These are phyloP conservation scores for Xylariales sp. DNA, from an alignment of 2,329 filamentous ascomycete genomes.

Conservation along the genomic window DNA sequence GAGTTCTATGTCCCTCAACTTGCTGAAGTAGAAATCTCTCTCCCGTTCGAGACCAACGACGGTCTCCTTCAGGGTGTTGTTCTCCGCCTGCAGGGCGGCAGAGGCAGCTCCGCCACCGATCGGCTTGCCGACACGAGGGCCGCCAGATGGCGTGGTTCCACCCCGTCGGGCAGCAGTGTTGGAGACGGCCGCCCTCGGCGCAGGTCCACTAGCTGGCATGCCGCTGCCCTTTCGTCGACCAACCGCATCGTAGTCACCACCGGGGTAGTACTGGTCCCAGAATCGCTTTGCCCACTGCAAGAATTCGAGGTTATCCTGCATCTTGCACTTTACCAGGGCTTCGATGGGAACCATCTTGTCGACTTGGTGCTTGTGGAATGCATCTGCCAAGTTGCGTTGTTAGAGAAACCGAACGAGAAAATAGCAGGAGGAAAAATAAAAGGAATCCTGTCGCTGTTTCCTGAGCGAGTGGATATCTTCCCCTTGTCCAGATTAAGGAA, in stretches of 20 bases:
- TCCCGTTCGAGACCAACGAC: slow-evolving; percentile 93
- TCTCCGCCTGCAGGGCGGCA: slow-evolving; percentile 78
- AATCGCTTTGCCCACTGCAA: slow-evolving; percentile 94
- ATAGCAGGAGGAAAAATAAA: slow-evolving; percentile 2
- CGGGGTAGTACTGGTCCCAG: slow-evolving; percentile 98
- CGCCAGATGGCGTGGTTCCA: slow-evolving; percentile 60
- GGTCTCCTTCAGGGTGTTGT: slow-evolving; percentile 86
- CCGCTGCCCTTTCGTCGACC: slow-evolving; percentile 75
- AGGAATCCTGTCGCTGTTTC: neutral
- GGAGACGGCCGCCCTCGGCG: slow-evolving; percentile 46
- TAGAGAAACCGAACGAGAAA: no score
- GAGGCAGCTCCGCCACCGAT: slow-evolving; percentile 49
- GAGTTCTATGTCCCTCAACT: slow-evolving; percentile 93
- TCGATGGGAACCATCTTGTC: slow-evolving; percentile 89
- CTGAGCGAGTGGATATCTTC: no score
- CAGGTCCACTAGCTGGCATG: slow-evolving; percentile 44
- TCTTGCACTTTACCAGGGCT: slow-evolving; percentile 92
- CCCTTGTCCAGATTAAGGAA: no score
- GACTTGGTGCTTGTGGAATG: slow-evolving; percentile 80
- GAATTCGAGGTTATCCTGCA: slow-evolving; percentile 99
- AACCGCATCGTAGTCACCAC: slow-evolving; percentile 93
- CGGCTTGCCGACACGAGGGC: slow-evolving; percentile 37
- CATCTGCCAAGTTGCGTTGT: no score
- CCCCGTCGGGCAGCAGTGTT: slow-evolving; percentile 46
- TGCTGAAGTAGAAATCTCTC: slow-evolving; percentile 98